Conservation (phyloP, 1,139 yeast genomes). For the Pneumocystis murina region DNA sequence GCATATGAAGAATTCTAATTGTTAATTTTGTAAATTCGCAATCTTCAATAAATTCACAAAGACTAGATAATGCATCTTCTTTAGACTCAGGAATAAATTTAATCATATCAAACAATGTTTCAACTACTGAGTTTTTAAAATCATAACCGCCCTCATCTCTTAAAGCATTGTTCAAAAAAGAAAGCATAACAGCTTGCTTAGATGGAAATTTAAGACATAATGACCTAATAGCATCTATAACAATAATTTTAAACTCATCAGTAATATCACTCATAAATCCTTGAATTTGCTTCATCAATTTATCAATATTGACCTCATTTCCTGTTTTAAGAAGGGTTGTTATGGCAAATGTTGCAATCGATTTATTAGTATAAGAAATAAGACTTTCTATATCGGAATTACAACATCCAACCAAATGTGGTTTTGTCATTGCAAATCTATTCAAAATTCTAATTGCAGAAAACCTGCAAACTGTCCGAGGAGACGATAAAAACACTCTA, state of each 20-base stretch:
- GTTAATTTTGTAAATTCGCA: slow-evolving; percentile 91
- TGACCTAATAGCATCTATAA: slow-evolving; percentile 85
- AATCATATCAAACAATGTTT: slow-evolving; percentile 81
- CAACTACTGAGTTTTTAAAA: slow-evolving; percentile 77
- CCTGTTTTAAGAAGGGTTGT: slow-evolving; percentile 92
- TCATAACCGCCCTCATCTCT: slow-evolving; percentile 76
- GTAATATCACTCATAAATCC: slow-evolving; percentile 86
- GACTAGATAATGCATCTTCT: slow-evolving; percentile 64
- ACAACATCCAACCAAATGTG: slow-evolving; percentile 60
- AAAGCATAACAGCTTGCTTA: slow-evolving; percentile 69
- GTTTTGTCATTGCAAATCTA: slow-evolving; percentile 65
- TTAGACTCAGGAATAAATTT: slow-evolving; percentile 78
- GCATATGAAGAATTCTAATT: slow-evolving; percentile 74
- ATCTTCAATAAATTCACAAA: slow-evolving; percentile 95
- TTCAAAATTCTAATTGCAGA: slow-evolving; percentile 86
- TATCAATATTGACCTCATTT: slow-evolving; percentile 77
- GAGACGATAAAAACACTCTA: slow-evolving; percentile 68
- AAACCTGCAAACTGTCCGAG: slow-evolving; percentile 79
- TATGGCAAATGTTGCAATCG: slow-evolving; percentile 96
- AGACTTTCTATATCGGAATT: slow-evolving; percentile 73
- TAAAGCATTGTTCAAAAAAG: slow-evolving; percentile 68
- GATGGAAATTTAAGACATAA: slow-evolving; percentile 86
- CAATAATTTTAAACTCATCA: slow-evolving; percentile 88
- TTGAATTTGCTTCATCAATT: slow-evolving; percentile 74
- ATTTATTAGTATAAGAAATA: slow-evolving; percentile 76